Evolutionary conservation across 495 filamentous ascomycete species (phyloP).

Genomic region (Penicillium pancosmium): DNA sequence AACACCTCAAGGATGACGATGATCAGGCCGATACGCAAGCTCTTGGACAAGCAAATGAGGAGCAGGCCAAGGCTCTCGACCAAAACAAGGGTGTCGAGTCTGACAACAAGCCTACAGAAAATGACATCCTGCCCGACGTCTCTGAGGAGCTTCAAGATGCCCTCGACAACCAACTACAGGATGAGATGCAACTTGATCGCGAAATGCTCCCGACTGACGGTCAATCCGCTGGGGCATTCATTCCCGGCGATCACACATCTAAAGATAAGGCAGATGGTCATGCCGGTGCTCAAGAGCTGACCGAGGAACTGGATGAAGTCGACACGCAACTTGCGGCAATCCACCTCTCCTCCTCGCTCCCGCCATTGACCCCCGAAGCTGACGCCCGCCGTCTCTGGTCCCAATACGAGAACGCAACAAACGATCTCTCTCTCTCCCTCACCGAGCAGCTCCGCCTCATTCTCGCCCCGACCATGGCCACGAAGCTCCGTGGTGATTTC

Average conservation of each 20-base stretch:
- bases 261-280: constrained; percentile 34
- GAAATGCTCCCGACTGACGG: constrained; percentile 38
- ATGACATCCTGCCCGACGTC: constrained; percentile 61
- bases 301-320: constrained; percentile 69
- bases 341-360: constrained; percentile 58
- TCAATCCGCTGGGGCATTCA: constrained; percentile 46
- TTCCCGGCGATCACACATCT: constrained; percentile 40
- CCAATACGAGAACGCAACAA: constrained; percentile 79
- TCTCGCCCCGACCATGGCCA: constrained; percentile 89
- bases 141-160: constrained; percentile 56
- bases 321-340: constrained; percentile 74
- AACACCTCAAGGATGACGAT: constrained; percentile 85
- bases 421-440: constrained; percentile 79
- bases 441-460: constrained; percentile 96
- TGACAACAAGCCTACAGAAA: constrained; percentile 57
- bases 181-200: constrained; percentile 52
- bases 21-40: constrained; percentile 83
- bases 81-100: constrained; percentile 82
- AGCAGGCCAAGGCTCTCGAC: constrained; percentile 80
- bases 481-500: constrained; percentile 95
- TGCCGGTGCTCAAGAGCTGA: constrained; percentile 46
- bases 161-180: constrained; percentile 48
- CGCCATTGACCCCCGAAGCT: constrained; percentile 44
- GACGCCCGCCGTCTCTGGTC: constrained; percentile 84
- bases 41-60: constrained; percentile 82